These are phyloP conservation scores for Luffa aegyptiaca DNA, from an alignment of 306 rosid genomes.

Conservation along the genomic window DNA sequence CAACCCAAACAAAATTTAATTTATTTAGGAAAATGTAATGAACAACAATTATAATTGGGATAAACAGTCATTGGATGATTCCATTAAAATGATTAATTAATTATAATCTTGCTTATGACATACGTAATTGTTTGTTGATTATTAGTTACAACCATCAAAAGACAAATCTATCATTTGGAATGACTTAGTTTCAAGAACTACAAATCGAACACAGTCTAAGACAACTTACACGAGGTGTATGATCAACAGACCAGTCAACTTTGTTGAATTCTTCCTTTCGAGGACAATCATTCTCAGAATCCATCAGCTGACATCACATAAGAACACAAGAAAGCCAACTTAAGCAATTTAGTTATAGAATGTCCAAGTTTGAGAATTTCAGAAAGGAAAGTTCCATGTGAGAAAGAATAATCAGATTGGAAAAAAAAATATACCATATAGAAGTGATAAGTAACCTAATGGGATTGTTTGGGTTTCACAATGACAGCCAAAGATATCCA, in stretches of 20 bases:
- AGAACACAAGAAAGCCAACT: conserved; percentile 16
- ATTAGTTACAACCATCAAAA: neutral
- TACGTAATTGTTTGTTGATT: neutral
- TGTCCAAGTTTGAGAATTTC: neutral
- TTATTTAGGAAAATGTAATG: neutral
- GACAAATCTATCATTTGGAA: neutral
- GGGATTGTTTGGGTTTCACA: neutral
- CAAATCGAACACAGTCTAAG: neutral
- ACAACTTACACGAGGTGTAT: conserved; percentile 60
- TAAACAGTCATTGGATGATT: neutral
- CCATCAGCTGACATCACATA: conserved; percentile 47
- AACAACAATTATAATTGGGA: neutral
- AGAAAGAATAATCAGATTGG: neutral
- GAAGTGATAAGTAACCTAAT: neutral
- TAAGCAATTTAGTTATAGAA: conserved; percentile 12
- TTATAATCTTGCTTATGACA: neutral
- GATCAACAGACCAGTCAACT: conserved; percentile 70
- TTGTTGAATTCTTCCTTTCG: conserved; percentile 73
- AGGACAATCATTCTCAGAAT: conserved; percentile 25
- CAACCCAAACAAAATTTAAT: neutral
- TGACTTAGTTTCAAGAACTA: neutral
- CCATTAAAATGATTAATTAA: neutral
- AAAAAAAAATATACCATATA: too few relatives aligned
- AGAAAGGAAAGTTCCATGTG: neutral
- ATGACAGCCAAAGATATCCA: neutral